These are phyloP conservation scores for Oryza longistaminata DNA, from an alignment of 176 grass and related monocot species.

Conservation along the genomic window DNA sequence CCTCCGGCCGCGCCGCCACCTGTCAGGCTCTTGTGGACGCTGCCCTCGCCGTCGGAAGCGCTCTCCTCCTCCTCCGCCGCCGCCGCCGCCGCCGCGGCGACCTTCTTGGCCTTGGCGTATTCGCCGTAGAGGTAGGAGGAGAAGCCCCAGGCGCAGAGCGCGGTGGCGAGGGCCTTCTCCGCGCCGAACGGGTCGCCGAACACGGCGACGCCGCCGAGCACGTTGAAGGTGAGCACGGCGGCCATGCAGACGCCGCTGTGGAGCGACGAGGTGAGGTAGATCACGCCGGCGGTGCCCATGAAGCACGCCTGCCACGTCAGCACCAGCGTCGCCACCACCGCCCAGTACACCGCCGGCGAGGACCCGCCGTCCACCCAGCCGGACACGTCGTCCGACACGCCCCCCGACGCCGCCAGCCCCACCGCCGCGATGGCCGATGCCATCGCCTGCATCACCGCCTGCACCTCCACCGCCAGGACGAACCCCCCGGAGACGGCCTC, in stretches of 20 bases:
- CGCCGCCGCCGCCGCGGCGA: background rate
- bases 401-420: slow-evolving; percentile 41
- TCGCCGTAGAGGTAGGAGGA: slow-evolving; percentile 87
- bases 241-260: slow-evolving; percentile 91
- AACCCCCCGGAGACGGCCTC: slow-evolving; percentile 48
- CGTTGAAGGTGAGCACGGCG: slow-evolving; percentile 68
- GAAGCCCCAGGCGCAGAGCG: slow-evolving; percentile 79
- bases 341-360: slow-evolving; percentile 54
- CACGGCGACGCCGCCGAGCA: slow-evolving; percentile 62
- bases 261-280: slow-evolving; percentile 79
- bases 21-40: slow-evolving; percentile 26
- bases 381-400: slow-evolving; percentile 39
- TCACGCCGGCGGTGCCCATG: slow-evolving; percentile 88
- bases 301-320: slow-evolving; percentile 90
- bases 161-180: slow-evolving; percentile 71
- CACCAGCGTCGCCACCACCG: slow-evolving; percentile 45
- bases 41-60: background rate
- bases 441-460: slow-evolving; percentile 74
- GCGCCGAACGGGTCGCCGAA: slow-evolving; percentile 79
- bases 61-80: background rate
- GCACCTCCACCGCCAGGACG: slow-evolving; percentile 72
- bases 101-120: slow-evolving; percentile 52
- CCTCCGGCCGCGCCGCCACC: background rate
- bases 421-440: slow-evolving; percentile 45
- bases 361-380: slow-evolving; percentile 35